These are phyloP conservation scores for Taxillus chinensis DNA, from an alignment of 164 flowering plant species.

Conservation along the genomic window DNA sequence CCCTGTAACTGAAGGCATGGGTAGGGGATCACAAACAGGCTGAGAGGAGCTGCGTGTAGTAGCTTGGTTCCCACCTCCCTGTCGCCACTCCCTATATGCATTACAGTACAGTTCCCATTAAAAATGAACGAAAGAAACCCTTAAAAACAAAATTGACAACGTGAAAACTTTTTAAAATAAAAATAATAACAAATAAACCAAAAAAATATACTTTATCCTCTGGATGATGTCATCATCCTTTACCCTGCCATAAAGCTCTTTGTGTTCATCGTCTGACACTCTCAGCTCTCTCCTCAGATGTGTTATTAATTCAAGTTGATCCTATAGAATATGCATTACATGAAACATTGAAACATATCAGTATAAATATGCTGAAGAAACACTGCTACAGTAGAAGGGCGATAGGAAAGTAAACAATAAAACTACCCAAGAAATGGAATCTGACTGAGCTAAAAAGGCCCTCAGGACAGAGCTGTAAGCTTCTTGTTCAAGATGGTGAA, in stretches of 20 bases:
- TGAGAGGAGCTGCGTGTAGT: constrained; percentile 39
- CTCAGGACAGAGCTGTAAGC: constrained; percentile 82
- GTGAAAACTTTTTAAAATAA: background rate
- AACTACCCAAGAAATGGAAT: constrained; percentile 91
- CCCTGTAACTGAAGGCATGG: constrained; percentile 46
- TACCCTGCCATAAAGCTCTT: constrained; percentile 2
- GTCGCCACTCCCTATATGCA: constrained; percentile 78
- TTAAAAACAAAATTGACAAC: background rate
- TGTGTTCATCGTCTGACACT: constrained; percentile 3
- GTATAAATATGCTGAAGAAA: too few species aligned
- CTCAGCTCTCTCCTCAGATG: constrained; percentile 2
- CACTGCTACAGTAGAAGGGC: too few species aligned
- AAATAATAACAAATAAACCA: too few species aligned
- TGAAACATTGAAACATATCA: background rate
- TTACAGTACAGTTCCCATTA: constrained; percentile 8
- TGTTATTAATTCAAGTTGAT: constrained; percentile 2
- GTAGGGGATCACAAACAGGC: constrained; percentile 52
- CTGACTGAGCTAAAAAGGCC: constrained; percentile 96
- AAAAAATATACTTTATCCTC: constrained; percentile 46
- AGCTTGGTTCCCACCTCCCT: constrained; percentile 47
- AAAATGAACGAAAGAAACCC: constrained; percentile 6
- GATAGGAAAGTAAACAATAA: background rate
- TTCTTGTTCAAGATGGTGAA: constrained; percentile 80
- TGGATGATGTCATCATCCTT: constrained; percentile 2
- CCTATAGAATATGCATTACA: background rate